Evolutionary conservation across 768 basidiomycete species (phyloP).

Genomic region (Calocybe indica): DNA sequence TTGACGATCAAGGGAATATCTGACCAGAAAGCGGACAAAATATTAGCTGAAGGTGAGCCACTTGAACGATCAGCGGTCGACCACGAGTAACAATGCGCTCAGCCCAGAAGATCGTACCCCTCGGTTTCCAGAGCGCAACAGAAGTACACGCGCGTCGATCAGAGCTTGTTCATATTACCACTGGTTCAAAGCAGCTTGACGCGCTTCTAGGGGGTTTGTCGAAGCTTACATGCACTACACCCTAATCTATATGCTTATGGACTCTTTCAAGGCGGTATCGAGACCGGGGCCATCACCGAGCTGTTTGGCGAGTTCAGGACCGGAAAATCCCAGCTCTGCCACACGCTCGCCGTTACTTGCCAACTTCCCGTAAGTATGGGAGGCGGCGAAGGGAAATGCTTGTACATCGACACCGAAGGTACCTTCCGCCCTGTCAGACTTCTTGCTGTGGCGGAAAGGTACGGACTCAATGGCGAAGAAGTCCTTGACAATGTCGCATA

Average conservation of each 20-base stretch:
- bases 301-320: conserved; percentile 98
- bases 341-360: conserved; percentile 96
- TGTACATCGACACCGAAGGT: conserved; percentile 99
- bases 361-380: conserved; percentile 97
- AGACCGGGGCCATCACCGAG: conserved; percentile 98
- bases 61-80: neutral
- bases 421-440: conserved; percentile 97
- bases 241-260: conserved; percentile 5
- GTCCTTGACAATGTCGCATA: conserved; percentile 98
- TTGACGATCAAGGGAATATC: conserved; percentile 94
- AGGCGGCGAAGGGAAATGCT: conserved; percentile 96
- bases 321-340: conserved; percentile 97
- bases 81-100: conserved; percentile 6
- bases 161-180: conserved; percentile 94
- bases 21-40: conserved; percentile 96
- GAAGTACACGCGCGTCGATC: conserved; percentile 94
- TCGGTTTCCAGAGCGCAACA: conserved; percentile 97
- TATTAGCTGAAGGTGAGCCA: conserved; percentile 76
- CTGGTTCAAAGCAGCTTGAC: conserved; percentile 94
- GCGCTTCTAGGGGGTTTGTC: conserved; percentile 82
- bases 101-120: conserved; percentile 95
- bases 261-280: conserved; percentile 70
- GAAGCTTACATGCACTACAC: neutral
- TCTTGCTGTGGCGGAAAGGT: conserved; percentile 91
- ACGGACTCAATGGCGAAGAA: conserved; percentile 96